Base-by-base conservation (phyloP, 1,139 yeast genomes). In the Sugiyamaella paludigena region DNA sequence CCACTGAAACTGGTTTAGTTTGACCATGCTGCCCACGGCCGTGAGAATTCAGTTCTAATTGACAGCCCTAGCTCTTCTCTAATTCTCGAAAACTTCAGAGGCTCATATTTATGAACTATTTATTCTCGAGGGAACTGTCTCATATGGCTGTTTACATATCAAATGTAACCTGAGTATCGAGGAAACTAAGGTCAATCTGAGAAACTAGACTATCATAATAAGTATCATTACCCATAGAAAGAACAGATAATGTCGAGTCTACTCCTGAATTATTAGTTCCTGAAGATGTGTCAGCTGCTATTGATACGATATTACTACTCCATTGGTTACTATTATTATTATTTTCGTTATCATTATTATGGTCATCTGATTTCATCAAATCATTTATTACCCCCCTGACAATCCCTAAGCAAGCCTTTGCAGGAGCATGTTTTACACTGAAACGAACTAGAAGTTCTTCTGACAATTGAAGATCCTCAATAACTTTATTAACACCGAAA, bases 171-270 rank as follows among this genome's bases (percentile, higher is more conserved):
- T 19, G 24, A 19, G 24, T 19, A 19, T 49, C 33, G 13, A 43
- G 42, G 36, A 49, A 49, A 26, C 42, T 42, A n/a, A 48, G 34
- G 30, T 54, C 58, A 15, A 55, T 47, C 34, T 51, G 53, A 1
- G 56, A 50, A 31, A 55, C 36, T 40, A 54, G 33, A 11, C 48
- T 47, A n/a, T 53, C 55, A 35, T 55, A 55, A 40, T 46, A 52
- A 5, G 51, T 43, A 31, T 52, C 56, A 24, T 46, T 53, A 8
- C 53, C 45, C 52, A 55, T 52, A 16, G 56, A 46, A 30, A 55
- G 50, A 48, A 55, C 44, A 7, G 55, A 52, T 45, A 52, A 30
- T 2, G 53, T 47, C 8, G 56, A 48, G 36, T 55, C 55, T 11
- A 53, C 28, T 27, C 38, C 35, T 10, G 40, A 31, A 26, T 37